Evolutionary conservation across 1,284 basidiomycete genomes (phyloP), one percentile per base, ranked within the genome.

Genomic region (Waitea zeae): DNA sequence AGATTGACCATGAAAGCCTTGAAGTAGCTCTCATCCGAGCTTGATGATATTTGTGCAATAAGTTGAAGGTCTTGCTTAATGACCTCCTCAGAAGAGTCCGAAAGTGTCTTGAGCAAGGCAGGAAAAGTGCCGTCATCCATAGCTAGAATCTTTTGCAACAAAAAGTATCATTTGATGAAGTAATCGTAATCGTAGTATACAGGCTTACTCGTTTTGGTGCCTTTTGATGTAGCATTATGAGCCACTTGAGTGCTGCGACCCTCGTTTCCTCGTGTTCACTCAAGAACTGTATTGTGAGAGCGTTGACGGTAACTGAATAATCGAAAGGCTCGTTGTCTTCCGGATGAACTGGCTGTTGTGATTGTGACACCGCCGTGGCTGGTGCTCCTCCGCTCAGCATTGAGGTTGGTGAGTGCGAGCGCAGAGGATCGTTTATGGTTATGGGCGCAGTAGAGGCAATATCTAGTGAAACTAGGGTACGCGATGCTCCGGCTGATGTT

Each of bases 51-150:
- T 49, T 98, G 95, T 0, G 95, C 92, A 3, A 99, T 68, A 3
- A 99, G 71, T 43, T 93, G 89, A 34, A 99, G 58, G 50, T 99
- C 92, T 46, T 90, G 80, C 52, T 93, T 93, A 52, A 99, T 89
- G 20, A 97, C 90, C 61, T 95, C 89, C 54, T 98, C 93, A 1
- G 90, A 95, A 1, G 83, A 81, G 53, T 99, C 95, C 1, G 93
- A 97, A 20, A 99, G 60, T 0, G 88, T 96, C 59, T 97, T 97
- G 34, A 99, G 64, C 35, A 99, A 57, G 0, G 89, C 88, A 6
- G 90, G 89, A 56, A 93, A 97, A 1, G 92, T 97, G 6, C 88
- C 89, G 46, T 97, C 92, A 49, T 97, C 89, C 71, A 95, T 83
- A 0, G 88, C 83, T 35, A 97, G 61, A 41, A 96, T 93, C 86